phyloP scores from a whole-genome alignment of 345 rosid genomes.

The Pugionium cornutum region DNA sequence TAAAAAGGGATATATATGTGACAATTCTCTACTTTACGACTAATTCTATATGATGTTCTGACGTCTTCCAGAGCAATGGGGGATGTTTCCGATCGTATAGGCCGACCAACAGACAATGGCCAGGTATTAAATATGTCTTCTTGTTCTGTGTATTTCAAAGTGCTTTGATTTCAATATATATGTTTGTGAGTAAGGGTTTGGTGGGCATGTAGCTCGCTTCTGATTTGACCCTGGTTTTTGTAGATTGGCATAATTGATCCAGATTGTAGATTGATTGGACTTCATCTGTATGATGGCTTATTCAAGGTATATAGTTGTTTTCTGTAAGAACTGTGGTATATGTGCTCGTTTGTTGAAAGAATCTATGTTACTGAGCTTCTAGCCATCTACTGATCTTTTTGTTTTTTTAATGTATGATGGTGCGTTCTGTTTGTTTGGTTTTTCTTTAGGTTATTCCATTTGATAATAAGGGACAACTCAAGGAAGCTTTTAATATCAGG shows the following conservation, averaged over 20 bases:
- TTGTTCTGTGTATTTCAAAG: conserved; percentile 12
- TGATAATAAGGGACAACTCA: conserved; percentile 81
- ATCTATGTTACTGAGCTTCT: neutral
- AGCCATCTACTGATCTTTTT: neutral
- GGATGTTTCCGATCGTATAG: conserved; percentile 91
- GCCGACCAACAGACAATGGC: conserved; percentile 90
- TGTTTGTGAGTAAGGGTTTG: neutral
- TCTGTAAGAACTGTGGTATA: neutral
- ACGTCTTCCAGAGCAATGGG: conserved; percentile 74
- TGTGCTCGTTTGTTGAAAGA: too few relatives aligned
- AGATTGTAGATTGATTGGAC: conserved; percentile 91
- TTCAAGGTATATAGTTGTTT: conserved; percentile 63
- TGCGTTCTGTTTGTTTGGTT: neutral
- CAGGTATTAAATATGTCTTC: conserved; percentile 55
- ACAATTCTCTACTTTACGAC: neutral
- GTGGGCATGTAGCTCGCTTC: conserved; percentile 4
- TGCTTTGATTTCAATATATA: neutral
- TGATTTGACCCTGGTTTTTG: conserved; percentile 15
- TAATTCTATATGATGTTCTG: neutral
- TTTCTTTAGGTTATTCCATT: conserved; percentile 77
- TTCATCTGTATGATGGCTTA: conserved; percentile 93
- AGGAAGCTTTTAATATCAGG: conserved; percentile 89
- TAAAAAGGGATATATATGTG: too few relatives aligned
- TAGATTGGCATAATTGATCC: conserved; percentile 97
- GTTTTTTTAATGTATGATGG: neutral